Evolutionary conservation across 176 grass and related monocot species (phyloP).

Genomic region (Poa annua): DNA sequence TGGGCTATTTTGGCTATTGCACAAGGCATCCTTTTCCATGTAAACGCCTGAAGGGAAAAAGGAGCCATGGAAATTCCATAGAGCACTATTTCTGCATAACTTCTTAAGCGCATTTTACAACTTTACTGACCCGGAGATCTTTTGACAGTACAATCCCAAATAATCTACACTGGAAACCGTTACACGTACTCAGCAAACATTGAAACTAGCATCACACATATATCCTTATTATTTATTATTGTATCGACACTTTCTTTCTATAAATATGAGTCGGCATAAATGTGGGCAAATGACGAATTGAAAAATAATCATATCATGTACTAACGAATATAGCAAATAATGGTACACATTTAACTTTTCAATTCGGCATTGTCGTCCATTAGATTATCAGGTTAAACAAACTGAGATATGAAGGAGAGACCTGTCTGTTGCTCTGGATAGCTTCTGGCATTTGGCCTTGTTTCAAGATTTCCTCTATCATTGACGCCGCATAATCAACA

Average conservation of each 20-base stretch:
- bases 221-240: background rate
- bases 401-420: conserved; percentile 39
- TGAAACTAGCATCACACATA: conserved; percentile 8
- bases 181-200: conserved; percentile 26
- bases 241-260: background rate
- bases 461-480: conserved; percentile 90
- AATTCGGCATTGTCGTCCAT: background rate
- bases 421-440: conserved; percentile 47
- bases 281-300: background rate
- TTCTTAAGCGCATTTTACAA: background rate
- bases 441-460: conserved; percentile 54
- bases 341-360: background rate
- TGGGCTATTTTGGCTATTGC: background rate
- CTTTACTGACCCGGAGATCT: background rate
- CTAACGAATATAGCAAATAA: background rate
- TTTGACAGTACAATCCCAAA: background rate
- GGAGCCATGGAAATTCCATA: background rate
- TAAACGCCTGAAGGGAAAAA: background rate
- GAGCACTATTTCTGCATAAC: background rate
- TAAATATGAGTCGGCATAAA: background rate
- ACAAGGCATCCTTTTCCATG: background rate
- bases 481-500: conserved; percentile 82
- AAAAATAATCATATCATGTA: background rate
- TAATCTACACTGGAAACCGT: background rate
- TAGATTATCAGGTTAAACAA: conserved; percentile 13